Conservation (phyloP, 2,329 filamentous ascomycete genomes). For the Pyrenophora seminiperda region DNA sequence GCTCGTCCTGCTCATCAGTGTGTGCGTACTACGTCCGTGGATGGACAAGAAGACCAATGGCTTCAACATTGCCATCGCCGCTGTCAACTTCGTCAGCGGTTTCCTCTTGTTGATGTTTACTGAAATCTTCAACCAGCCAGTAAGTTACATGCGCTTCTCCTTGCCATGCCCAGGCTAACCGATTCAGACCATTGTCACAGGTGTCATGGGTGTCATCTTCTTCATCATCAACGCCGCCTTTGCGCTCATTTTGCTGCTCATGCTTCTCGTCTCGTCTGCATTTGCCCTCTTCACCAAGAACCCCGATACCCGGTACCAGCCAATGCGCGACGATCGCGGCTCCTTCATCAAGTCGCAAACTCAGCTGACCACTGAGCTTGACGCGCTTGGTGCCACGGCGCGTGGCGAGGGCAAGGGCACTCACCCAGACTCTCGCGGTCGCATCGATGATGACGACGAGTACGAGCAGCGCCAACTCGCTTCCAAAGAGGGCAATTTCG, state of each 20-base stretch:
- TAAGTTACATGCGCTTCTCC: constrained; percentile 47
- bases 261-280: constrained; percentile 76
- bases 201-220: constrained; percentile 86
- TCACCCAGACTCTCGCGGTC: constrained; percentile 56
- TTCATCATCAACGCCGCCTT: constrained; percentile 88
- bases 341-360: constrained; percentile 98
- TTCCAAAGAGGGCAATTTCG: constrained; percentile 45
- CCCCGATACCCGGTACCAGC: constrained; percentile 91
- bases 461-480: constrained; percentile 46
- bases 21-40: constrained; percentile 85
- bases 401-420: constrained; percentile 70
- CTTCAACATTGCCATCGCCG: constrained; percentile 92
- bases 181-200: constrained; percentile 72
- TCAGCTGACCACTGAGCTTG: constrained; percentile 84
- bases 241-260: constrained; percentile 78
- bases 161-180: constrained; percentile 19
- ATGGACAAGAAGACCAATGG: constrained; percentile 99
- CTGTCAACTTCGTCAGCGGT: constrained; percentile 87
- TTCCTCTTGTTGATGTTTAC: constrained; percentile 91
- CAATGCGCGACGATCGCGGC: constrained; percentile 93
- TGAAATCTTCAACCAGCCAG: constrained; percentile 80
- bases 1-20: constrained; percentile 73
- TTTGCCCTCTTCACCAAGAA: constrained; percentile 90
- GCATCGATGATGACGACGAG: constrained; percentile 74
- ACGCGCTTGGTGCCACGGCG: constrained; percentile 86